Evolutionary conservation across 495 filamentous ascomycete genomes (phyloP).

Genomic region (Neurospora africana): DNA sequence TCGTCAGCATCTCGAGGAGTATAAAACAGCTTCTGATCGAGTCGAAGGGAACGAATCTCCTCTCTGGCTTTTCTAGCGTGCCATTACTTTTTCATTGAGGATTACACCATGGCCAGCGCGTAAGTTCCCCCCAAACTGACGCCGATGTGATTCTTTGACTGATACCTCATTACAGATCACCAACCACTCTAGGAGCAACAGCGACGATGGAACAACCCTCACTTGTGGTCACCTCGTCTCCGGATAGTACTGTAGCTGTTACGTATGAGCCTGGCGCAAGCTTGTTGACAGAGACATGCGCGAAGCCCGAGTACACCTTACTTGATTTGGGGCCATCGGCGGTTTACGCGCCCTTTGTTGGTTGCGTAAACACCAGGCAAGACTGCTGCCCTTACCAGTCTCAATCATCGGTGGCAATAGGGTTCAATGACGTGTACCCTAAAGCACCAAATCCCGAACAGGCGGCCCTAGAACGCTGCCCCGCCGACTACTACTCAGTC

Average conservation of each 20-base stretch:
- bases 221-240: neutral
- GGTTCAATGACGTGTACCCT: constrained; percentile 2
- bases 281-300: constrained; percentile 5
- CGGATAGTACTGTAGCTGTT: neutral
- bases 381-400: constrained; percentile 14
- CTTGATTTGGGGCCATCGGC: constrained; percentile 8
- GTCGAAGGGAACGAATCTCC: neutral
- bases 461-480: constrained; percentile 5
- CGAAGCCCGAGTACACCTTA: constrained; percentile 9
- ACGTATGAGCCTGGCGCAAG: neutral
- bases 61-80: neutral
- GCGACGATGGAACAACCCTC: neutral
- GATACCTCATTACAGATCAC: neutral
- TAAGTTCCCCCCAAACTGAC: neutral
- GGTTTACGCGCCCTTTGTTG: constrained; percentile 15
- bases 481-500: constrained; percentile 11
- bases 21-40: neutral
- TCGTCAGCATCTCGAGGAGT: neutral
- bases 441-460: constrained; percentile 2
- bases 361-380: constrained; percentile 10
- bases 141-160: neutral
- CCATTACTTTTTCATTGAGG: neutral
- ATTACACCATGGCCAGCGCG: neutral
- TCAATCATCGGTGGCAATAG: neutral
- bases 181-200: neutral